Evolutionary conservation across 257 asterid genomes (phyloP).

Genomic region (Forsythia suspensa): DNA sequence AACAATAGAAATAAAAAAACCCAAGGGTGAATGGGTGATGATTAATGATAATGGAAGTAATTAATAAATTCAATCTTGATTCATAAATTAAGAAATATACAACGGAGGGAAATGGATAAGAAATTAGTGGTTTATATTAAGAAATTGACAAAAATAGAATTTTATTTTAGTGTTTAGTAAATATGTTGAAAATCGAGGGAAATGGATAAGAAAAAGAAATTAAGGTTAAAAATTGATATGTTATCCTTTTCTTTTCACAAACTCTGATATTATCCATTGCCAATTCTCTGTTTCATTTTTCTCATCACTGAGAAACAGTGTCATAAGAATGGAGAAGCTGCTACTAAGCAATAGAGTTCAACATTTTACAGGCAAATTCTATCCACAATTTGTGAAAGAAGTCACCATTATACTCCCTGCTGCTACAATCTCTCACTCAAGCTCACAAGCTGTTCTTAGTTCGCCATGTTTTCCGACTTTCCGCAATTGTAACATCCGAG

Average conservation of each 20-base stretch:
- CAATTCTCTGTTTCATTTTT: background rate
- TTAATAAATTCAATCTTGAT: too few species aligned
- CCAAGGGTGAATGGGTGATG: too few species aligned
- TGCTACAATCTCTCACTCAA: conserved; percentile 14
- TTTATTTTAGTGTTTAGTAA: too few species aligned
- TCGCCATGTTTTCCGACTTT: conserved; percentile 15
- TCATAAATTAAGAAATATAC: too few species aligned
- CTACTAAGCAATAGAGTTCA: conserved; percentile 19
- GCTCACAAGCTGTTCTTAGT: conserved; percentile 15
- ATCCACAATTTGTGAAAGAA: conserved; percentile 16
- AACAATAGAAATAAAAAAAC: too few species aligned
- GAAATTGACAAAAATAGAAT: too few species aligned
- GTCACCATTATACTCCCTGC: background rate
- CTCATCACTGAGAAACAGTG: background rate
- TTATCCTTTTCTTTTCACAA: conserved; percentile 25
- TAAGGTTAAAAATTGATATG: conserved; percentile 17
- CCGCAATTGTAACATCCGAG: conserved; percentile 20
- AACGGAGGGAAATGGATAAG: too few species aligned
- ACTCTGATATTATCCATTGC: background rate
- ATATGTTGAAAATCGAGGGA: background rate
- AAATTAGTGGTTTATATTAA: too few species aligned
- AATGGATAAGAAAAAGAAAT: background rate
- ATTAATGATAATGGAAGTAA: too few species aligned
- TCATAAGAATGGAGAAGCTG: conserved; percentile 24
- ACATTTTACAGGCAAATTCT: conserved; percentile 12